A percentile compares a stretch with the other conserved stretches of the same genome.
These are phyloP conservation scores for Orbilia quercus DNA, from an alignment of 2,329 filamentous ascomycete species.

Conservation along the genomic window DNA sequence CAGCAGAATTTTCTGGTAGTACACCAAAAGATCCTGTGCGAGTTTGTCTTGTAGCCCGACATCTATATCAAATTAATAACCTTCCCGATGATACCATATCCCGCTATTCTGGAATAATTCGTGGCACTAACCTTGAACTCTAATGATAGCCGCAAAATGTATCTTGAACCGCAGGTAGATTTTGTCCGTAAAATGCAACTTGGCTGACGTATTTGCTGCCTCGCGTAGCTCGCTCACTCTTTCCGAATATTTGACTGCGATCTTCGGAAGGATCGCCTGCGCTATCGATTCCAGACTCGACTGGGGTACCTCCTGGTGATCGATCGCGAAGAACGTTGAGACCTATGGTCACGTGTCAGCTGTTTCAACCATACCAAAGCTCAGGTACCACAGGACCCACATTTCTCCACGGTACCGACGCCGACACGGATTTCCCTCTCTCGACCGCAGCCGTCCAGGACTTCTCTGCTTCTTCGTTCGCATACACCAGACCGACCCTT, in stretches of 20 bases:
- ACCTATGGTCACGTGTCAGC: constrained; percentile 14
- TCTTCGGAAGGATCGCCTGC: constrained; percentile 21
- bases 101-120: neutral
- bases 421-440: constrained; percentile 14
- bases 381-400: constrained; percentile 7
- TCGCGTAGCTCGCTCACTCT: constrained; percentile 32
- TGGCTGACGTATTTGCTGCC: constrained; percentile 28
- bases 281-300: constrained; percentile 37
- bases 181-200: constrained; percentile 36
- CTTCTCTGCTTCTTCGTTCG: constrained; percentile 34
- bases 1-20: constrained; percentile 38
- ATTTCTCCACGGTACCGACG: constrained; percentile 23
- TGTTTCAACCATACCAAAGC: neutral
- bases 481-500: constrained; percentile 6
- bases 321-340: constrained; percentile 7
- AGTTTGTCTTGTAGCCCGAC: constrained; percentile 44
- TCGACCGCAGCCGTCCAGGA: constrained; percentile 29
- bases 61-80: constrained; percentile 18
- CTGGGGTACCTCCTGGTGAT: constrained; percentile 11
- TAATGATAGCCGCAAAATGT: constrained; percentile 22
- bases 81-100: constrained; percentile 7
- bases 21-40: constrained; percentile 37
- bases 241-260: constrained; percentile 21
- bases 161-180: constrained; percentile 41
- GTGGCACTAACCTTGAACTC: constrained; percentile 28